These are phyloP conservation scores for Cyclotella sp. DNA, from an alignment of 108 stramenopile genomes.

Conservation along the genomic window DNA sequence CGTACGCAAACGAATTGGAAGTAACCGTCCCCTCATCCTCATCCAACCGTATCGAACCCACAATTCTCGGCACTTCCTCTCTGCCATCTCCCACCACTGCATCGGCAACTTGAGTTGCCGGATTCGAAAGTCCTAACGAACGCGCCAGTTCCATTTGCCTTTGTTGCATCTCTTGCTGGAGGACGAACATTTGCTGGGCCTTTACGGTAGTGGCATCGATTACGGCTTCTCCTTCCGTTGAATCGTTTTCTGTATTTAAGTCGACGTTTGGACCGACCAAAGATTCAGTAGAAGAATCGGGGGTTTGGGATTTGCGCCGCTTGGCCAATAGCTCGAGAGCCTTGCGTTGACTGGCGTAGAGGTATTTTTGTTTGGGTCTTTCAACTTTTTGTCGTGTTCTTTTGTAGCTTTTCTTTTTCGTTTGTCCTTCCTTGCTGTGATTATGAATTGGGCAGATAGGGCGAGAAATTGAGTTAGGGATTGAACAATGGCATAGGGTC, in stretches of 20 bases:
- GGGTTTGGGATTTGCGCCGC: background rate
- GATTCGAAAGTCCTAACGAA: constrained; percentile 54
- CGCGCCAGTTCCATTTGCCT: constrained; percentile 43
- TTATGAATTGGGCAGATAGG: no score
- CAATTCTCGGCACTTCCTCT: constrained; percentile 59
- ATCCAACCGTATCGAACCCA: constrained; percentile 59
- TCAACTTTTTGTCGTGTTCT: constrained; percentile 69
- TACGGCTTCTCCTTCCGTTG: background rate
- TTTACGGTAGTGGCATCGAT: background rate
- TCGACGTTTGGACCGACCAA: background rate
- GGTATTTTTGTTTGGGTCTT: constrained; percentile 69
- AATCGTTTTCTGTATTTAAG: background rate
- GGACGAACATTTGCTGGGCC: constrained; percentile 14
- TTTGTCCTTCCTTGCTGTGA: no score
- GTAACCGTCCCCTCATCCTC: constrained; percentile 40
- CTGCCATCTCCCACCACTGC: constrained; percentile 47
- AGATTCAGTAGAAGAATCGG: background rate
- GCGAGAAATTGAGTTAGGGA: background rate
- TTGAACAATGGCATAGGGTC: background rate
- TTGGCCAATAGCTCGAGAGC: constrained; percentile 20
- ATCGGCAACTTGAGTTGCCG: constrained; percentile 65
- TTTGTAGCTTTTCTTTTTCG: constrained; percentile 41
- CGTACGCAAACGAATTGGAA: constrained; percentile 69
- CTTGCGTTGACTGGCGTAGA: constrained; percentile 67
- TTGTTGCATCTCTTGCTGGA: constrained; percentile 27